Evolutionary conservation across 345 rosid genomes (phyloP).

Genomic region (Acer saccharum): DNA sequence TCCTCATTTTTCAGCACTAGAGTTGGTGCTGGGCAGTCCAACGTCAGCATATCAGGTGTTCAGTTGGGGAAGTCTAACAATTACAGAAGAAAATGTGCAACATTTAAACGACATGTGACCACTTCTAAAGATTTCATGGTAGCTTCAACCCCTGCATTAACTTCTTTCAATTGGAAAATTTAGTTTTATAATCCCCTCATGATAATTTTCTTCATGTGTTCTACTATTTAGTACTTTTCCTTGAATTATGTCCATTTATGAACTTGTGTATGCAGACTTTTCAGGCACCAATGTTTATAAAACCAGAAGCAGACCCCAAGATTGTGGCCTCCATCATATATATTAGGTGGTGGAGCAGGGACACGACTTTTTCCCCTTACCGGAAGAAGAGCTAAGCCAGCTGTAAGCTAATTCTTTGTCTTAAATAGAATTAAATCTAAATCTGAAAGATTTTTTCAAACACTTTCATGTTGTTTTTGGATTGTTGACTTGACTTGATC

Average conservation of each 20-base stretch:
- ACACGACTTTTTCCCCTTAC: not conserved
- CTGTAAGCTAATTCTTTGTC: slow-evolving; percentile 45
- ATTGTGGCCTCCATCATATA: no score
- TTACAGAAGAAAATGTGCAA: slow-evolving; percentile 20
- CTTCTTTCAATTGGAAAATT: not conserved
- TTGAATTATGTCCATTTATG: slow-evolving; percentile 1
- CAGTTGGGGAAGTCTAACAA: slow-evolving; percentile 27
- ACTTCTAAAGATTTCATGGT: slow-evolving; percentile 53
- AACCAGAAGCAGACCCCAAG: slow-evolving; percentile 46
- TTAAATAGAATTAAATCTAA: not conserved
- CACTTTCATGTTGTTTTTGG: no score
- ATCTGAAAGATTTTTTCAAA: not conserved
- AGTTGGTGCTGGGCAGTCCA: slow-evolving; percentile 19
- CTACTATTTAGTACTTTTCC: not conserved
- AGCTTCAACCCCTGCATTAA: slow-evolving; percentile 14
- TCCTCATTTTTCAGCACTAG: slow-evolving; percentile 35
- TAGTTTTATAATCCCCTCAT: not conserved
- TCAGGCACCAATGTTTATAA: slow-evolving; percentile 32
- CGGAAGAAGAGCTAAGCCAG: slow-evolving; percentile 70
- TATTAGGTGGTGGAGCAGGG: no score
- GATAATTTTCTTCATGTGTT: not conserved
- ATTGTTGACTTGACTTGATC: slow-evolving; percentile 3
- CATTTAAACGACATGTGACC: slow-evolving; percentile 26
- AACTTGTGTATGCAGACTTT: slow-evolving; percentile 37
- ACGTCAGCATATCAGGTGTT: slow-evolving; percentile 23